Evolutionary conservation across 2,329 filamentous ascomycete species (phyloP).

Genomic region (Blastomyces silverae): DNA sequence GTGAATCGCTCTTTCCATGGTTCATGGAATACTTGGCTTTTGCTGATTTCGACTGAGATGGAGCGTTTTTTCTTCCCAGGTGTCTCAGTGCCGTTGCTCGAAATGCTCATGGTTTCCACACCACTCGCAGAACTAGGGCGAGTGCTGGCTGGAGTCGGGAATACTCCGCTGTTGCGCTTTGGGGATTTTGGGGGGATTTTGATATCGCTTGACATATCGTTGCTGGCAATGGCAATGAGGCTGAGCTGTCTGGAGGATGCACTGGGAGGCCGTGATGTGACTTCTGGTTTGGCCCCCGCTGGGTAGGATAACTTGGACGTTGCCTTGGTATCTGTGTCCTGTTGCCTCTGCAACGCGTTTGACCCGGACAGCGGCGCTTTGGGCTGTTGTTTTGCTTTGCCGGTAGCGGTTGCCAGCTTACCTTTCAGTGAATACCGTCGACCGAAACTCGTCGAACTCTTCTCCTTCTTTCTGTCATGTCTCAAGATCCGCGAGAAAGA

Average conservation of each 20-base stretch:
- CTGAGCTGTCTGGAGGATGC: not conserved
- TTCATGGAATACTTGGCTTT: not conserved
- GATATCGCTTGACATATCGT: not conserved
- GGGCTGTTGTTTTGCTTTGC: not conserved
- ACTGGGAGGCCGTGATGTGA: not conserved
- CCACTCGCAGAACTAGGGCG: slow-evolving; percentile 5
- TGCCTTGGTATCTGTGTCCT: not conserved
- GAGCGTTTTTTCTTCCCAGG: slow-evolving; percentile 4
- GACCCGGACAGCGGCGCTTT: not conserved
- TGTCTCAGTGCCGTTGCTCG: not conserved
- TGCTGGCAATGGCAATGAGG: not conserved
- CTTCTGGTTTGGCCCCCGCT: not conserved
- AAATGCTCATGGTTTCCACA: not conserved
- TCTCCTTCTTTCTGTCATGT: slow-evolving; percentile 15
- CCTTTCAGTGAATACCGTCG: not conserved
- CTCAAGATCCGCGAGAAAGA: slow-evolving; percentile 17
- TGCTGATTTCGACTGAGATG: slow-evolving; percentile 5
- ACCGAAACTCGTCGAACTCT: not conserved
- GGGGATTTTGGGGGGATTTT: slow-evolving; percentile 11
- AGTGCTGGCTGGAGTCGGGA: not conserved
- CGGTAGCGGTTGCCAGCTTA: not conserved
- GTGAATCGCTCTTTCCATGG: not conserved
- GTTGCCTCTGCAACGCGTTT: not conserved
- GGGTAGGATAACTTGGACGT: not conserved
- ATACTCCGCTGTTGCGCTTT: slow-evolving; percentile 10